phyloP scores from a whole-genome alignment of 2,329 filamentous ascomycete genomes.

The Cercospora beticola region DNA sequence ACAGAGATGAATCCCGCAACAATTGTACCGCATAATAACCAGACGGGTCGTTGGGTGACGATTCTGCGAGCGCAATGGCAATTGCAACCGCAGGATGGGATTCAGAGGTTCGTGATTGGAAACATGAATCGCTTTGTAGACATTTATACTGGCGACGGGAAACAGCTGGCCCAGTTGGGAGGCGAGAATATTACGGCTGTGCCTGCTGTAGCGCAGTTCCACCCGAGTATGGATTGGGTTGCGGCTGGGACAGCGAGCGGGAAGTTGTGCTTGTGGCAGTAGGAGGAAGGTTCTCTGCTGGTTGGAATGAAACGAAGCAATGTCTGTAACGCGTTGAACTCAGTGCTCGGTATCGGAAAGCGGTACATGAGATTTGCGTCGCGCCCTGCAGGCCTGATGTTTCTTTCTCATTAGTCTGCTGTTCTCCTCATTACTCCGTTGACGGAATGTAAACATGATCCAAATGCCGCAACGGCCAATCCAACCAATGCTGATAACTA shows the following conservation, averaged over 20 bases:
- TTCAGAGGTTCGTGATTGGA: conserved; percentile 86
- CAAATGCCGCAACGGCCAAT: conserved; percentile 14
- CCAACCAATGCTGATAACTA: conserved; percentile 20
- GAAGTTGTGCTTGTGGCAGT: conserved; percentile 79
- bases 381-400: too few relatives aligned
- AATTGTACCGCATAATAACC: conserved; percentile 82
- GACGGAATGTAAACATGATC: background rate
- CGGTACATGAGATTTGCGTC: background rate
- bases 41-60: conserved; percentile 92
- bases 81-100: conserved; percentile 68
- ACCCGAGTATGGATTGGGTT: conserved; percentile 85
- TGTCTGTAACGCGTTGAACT: background rate
- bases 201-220: conserved; percentile 87
- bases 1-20: conserved; percentile 67
- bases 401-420: too few relatives aligned
- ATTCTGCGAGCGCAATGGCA: conserved; percentile 91
- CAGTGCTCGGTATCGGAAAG: background rate
- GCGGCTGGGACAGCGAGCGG: conserved; percentile 88
- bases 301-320: too few relatives aligned
- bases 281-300: background rate
- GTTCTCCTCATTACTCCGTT: background rate
- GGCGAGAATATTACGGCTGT: conserved; percentile 92
- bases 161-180: conserved; percentile 83
- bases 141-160: conserved; percentile 76
- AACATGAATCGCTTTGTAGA: conserved; percentile 94